phyloP scores from a whole-genome alignment of 208 protist species.

The Crithidia mellificae region DNA sequence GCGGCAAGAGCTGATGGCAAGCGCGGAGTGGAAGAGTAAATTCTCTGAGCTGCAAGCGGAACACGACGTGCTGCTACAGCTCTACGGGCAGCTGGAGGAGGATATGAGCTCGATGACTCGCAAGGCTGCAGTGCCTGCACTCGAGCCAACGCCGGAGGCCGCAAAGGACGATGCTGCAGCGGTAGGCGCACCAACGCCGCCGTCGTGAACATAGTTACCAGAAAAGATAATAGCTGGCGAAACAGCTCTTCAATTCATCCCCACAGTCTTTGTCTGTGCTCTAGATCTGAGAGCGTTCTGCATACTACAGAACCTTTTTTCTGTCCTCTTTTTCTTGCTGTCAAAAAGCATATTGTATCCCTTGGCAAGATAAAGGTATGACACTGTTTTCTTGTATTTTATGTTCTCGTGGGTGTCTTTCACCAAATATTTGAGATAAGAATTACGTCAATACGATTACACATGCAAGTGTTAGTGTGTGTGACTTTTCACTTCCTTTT shows the following conservation, averaged over 20 bases:
- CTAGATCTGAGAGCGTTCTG: no score
- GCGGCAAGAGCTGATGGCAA: conserved; percentile 33
- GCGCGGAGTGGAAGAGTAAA: conserved; percentile 28
- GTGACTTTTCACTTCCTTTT: background rate
- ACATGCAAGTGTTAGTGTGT: no score
- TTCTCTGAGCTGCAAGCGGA: conserved; percentile 46
- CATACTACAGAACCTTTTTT: background rate
- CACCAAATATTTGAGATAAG: no score
- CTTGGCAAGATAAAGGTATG: no score
- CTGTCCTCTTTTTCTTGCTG: background rate
- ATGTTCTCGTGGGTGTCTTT: no score
- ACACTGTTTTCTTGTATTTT: no score
- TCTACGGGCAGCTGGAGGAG: conserved; percentile 84
- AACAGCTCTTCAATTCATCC: no score
- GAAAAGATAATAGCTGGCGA: no score
- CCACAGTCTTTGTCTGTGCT: no score
- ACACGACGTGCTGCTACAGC: conserved; percentile 76
- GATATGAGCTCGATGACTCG: conserved; percentile 29
- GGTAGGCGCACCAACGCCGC: background rate
- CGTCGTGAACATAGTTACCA: no score
- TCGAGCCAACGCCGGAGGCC: background rate
- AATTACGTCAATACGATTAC: no score
- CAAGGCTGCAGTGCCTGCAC: background rate
- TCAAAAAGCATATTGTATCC: no score
- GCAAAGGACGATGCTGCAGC: background rate